A percentile compares a stretch with the other conserved stretches of the same genome.
phyloP scores from a whole-genome alignment of 768 basidiomycete species.

The Psilocybe azurescens region DNA sequence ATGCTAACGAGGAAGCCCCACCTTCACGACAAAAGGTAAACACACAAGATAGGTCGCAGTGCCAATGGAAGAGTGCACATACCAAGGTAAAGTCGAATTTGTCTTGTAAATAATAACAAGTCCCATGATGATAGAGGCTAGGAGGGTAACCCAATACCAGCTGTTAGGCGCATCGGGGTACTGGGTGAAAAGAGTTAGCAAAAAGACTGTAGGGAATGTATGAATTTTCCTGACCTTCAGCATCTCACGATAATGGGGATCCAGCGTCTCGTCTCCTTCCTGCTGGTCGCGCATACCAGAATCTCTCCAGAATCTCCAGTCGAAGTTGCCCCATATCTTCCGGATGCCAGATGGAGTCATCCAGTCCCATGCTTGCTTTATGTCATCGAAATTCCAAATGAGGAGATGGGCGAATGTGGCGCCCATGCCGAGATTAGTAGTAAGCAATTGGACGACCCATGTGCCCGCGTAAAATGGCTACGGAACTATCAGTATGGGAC shows the following conservation, averaged over 20 bases:
- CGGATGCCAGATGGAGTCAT: conserved; percentile 39
- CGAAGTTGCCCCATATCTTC: conserved; percentile 36
- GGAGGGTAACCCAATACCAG: conserved; percentile 54
- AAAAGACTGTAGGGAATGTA: not conserved
- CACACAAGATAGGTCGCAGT: not conserved
- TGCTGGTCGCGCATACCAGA: conserved; percentile 41
- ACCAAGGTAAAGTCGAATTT: conserved; percentile 55
- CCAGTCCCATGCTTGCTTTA: conserved; percentile 52
- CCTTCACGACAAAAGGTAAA: conserved; percentile 27
- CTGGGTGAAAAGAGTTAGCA: conserved; percentile 18
- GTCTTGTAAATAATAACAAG: conserved; percentile 51
- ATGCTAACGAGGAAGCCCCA: conserved; percentile 54
- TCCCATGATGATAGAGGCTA: conserved; percentile 46
- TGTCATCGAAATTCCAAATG: conserved; percentile 49
- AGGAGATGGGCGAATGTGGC: conserved; percentile 54
- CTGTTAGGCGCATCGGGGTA: conserved; percentile 64
- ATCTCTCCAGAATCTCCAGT: conserved; percentile 49
- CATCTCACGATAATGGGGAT: conserved; percentile 58
- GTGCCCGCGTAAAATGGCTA: conserved; percentile 53
- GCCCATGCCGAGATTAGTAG: conserved; percentile 51
- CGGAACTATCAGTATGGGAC: no score
- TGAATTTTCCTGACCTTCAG: conserved; percentile 39
- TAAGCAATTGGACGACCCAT: conserved; percentile 49
- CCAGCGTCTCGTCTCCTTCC: conserved; percentile 37
- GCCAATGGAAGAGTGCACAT: conserved; percentile 8